Conservation (phyloP, 305 asterid genomes). For the Solanum hybrid region DNA sequence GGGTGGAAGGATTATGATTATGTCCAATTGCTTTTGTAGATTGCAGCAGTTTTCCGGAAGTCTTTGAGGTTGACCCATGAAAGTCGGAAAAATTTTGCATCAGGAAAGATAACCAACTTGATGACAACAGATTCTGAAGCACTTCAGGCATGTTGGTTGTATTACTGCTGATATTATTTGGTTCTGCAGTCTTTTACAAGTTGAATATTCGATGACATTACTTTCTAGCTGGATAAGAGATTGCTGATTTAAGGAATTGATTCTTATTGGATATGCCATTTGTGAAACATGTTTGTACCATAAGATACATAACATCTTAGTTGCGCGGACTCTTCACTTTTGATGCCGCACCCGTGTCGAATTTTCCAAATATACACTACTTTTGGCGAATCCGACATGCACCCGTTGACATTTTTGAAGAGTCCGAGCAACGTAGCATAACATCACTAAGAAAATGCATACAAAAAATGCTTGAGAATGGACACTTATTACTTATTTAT, state of each 20-base stretch:
- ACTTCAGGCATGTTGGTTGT: conserved; percentile 59
- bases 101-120: conserved; percentile 88
- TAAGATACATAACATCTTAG: neutral
- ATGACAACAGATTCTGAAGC: conserved; percentile 98
- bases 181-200: neutral
- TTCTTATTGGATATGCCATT: neutral
- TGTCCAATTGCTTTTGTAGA: conserved; percentile 33
- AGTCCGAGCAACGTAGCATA: neutral
- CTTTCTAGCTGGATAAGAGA: neutral
- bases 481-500: neutral
- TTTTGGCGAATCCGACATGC: neutral
- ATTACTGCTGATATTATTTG: neutral
- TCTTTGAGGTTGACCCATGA: conserved; percentile 84
- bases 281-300: neutral
- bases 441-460: neutral
- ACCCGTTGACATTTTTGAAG: neutral
- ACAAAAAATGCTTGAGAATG: neutral
- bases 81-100: conserved; percentile 74
- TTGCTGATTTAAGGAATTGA: neutral
- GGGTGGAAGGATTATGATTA: neutral
- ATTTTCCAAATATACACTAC: neutral
- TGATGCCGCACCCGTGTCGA: neutral
- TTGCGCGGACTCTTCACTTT: neutral
- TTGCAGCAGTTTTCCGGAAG: conserved; percentile 94
- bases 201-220: neutral